Base-by-base conservation (phyloP, 2,329 filamentous ascomycete species). In the Amesomyces nigricolor region DNA sequence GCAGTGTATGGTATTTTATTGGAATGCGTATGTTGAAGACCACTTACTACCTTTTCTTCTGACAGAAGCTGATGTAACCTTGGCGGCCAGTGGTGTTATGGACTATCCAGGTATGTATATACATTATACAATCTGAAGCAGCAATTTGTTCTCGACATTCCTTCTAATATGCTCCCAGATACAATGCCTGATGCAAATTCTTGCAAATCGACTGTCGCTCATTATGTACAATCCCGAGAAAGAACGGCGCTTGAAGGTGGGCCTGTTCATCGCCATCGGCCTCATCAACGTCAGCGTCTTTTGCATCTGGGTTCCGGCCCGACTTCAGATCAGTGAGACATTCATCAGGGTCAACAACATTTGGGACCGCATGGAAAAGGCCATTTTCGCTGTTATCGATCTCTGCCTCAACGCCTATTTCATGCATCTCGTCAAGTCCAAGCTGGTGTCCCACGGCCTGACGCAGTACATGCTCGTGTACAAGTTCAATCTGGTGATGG, bases 321-420 rank as follows among this genome's bases (percentile, higher is more conserved):
- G 74, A 7, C 67, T 77, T n/a, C 68, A 74, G 51, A 65, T 73
- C 46, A 71, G 64, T 37, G 30, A 67, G 3, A 64, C 54, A 9
- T 77, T 67, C 39, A 67, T 76, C 42, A 47, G 62, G 4, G 64
- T 76, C 63, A 79, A 79, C 62, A 60, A 70, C 0, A 63, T 77
- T 44, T 80, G 77, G 77, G 77, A 79, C 57, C 73, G 77, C 8
- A 65, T 71, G 39, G 75, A 77, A 48, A 79, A 79, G 61, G 67
- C 67, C 14, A 64, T 79, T 7, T 77, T 77, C 53, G 64, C 76
- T 0, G 35, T 74, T 26, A 67, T 78, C 11, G 77, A 79, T 54
- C 68, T 67, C 3, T 57, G 60, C 2, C 67, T 79, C 38, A 79
- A 79, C 59, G 65, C 66, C 47, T 77, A 76, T 59, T 79, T 80